Conservation (phyloP, 2,329 filamentous ascomycete genomes). For the Emergomyces pasteurianus region DNA sequence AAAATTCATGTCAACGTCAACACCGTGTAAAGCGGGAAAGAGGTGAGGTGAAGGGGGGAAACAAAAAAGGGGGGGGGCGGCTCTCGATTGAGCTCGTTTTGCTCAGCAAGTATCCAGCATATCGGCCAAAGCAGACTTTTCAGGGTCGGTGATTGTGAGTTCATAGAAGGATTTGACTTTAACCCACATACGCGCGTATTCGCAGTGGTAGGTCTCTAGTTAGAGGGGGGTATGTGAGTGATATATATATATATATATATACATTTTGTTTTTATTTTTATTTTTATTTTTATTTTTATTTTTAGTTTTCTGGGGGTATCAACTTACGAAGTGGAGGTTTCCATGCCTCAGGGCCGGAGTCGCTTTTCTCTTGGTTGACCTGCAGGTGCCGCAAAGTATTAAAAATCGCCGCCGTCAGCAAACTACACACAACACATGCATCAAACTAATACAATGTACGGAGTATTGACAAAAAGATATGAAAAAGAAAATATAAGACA, state of each 20-base stretch:
- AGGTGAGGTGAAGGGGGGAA: no score
- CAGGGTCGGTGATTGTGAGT: conserved; percentile 56
- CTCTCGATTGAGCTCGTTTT: no score
- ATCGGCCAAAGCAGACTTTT: conserved; percentile 54
- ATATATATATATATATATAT: no score
- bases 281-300: not conserved
- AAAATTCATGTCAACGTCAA: no score
- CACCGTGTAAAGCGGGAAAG: no score
- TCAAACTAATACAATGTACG: no score
- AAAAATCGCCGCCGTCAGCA: not conserved
- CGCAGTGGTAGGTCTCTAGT: conserved; percentile 56
- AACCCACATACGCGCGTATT: conserved; percentile 65
- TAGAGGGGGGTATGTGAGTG: conserved; percentile 2
- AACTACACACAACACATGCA: no score
- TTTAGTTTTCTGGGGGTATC: not conserved
- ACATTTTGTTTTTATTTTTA: not conserved
- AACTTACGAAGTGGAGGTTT: conserved; percentile 52
- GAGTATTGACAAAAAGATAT: no score
- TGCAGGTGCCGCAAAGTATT: not conserved
- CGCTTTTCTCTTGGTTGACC: conserved; percentile 62
- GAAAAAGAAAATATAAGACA: no score
- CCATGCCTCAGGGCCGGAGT: conserved; percentile 62
- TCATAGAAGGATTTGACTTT: conserved; percentile 63
- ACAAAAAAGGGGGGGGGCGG: no score
- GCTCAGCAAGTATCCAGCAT: conserved; percentile 54